These are phyloP conservation scores for Epichloe gansuensis DNA, from an alignment of 2,329 filamentous ascomycete species.

Conservation along the genomic window DNA sequence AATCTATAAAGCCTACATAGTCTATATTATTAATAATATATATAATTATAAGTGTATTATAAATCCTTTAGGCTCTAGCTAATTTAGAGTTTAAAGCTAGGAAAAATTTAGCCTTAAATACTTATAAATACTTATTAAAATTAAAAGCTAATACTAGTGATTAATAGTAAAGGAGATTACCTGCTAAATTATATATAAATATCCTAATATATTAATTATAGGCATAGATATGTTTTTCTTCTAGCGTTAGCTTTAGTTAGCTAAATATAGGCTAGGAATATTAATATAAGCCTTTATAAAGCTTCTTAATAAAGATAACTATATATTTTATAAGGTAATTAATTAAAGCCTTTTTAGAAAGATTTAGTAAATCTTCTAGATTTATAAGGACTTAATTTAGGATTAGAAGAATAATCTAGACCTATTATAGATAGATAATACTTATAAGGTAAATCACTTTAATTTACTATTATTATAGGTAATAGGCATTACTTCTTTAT, in stretches of 20 bases:
- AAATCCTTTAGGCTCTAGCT: neutral
- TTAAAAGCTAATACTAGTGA: neutral
- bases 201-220: neutral
- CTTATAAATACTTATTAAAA: neutral
- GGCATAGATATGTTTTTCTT: neutral
- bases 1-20: neutral
- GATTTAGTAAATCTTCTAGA: neutral
- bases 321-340: neutral
- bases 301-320: neutral
- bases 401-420: neutral
- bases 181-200: neutral
- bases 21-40: neutral
- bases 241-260: neutral
- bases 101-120: neutral
- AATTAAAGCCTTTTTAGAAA: neutral
- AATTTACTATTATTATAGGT: neutral
- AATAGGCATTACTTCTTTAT: neutral
- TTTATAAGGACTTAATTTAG: neutral
- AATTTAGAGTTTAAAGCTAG: neutral
- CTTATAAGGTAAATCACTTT: conserved; percentile 1
- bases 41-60: neutral
- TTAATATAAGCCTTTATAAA: conserved; percentile 1
- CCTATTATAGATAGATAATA: neutral
- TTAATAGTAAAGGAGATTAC: neutral
- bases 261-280: neutral